Evolutionary conservation across 345 rosid genomes (phyloP).

Genomic region (Tarenaya hassleriana): DNA sequence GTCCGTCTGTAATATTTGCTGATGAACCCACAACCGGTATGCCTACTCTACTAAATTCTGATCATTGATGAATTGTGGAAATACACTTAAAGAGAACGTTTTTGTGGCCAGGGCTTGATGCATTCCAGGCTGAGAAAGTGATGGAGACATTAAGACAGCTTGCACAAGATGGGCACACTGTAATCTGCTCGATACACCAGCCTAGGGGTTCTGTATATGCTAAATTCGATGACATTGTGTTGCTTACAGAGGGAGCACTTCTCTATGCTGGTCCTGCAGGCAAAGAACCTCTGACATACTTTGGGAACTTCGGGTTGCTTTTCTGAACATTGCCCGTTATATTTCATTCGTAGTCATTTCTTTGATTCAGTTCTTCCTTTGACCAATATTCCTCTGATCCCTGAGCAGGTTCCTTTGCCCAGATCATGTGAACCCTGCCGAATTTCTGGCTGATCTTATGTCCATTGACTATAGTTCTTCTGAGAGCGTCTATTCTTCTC

Average conservation of each 20-base stretch:
- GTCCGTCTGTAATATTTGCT: constrained; percentile 94
- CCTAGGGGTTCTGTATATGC: constrained; percentile 89
- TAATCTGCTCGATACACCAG: constrained; percentile 95
- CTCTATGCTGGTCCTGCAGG: constrained; percentile 90
- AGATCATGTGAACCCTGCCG: constrained; percentile 91
- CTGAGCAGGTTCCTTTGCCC: constrained; percentile 70
- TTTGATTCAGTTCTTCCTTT: constrained; percentile 6
- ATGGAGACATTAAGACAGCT: constrained; percentile 92
- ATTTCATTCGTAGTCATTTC: not conserved
- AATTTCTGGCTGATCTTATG: constrained; percentile 97
- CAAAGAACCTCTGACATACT: constrained; percentile 66
- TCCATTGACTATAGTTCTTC: constrained; percentile 83
- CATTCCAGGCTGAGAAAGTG: constrained; percentile 95
- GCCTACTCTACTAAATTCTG: constrained; percentile 16
- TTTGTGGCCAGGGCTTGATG: constrained; percentile 77
- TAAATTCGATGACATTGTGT: constrained; percentile 87
- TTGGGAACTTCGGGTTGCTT: constrained; percentile 79
- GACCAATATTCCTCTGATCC: constrained; percentile 16
- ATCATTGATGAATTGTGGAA: constrained; percentile 4
- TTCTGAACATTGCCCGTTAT: constrained; percentile 23
- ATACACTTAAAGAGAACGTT: not conserved
- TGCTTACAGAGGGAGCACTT: constrained; percentile 70
- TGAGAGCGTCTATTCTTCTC: constrained; percentile 67
- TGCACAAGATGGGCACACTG: constrained; percentile 91
- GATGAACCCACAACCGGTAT: constrained; percentile 98